Percentiles rank a stretch among this genome's conserved stretches.
phyloP scores from a whole-genome alignment of 176 grass and related monocot species.

The Luzula sylvatica region DNA sequence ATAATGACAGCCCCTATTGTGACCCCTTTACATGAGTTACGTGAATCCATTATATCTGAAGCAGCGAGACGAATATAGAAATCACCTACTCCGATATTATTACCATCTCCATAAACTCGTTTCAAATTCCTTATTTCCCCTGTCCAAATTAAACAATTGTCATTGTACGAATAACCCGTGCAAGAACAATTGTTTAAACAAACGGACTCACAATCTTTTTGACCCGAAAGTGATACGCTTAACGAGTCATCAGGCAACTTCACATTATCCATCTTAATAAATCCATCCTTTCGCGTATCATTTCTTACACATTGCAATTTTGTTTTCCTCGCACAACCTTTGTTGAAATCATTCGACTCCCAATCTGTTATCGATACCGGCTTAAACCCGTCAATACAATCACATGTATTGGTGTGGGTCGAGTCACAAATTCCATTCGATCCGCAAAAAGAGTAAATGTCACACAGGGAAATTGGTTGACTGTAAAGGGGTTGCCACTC shows the following conservation, averaged over 20 bases:
- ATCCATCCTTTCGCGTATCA: neutral
- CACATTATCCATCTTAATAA: neutral
- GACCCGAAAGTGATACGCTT: neutral
- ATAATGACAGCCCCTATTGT: neutral
- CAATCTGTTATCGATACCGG: neutral
- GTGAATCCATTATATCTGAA: constrained; percentile 12
- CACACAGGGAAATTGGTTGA: constrained; percentile 9
- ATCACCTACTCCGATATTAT: neutral
- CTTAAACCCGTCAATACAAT: constrained; percentile 21
- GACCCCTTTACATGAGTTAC: neutral
- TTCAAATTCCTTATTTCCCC: constrained; percentile 23
- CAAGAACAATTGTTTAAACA: constrained; percentile 30
- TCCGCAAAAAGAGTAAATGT: constrained; percentile 17
- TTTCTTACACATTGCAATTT: constrained; percentile 5
- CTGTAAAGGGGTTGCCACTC: constrained; percentile 5
- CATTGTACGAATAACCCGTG: constrained; percentile 16
- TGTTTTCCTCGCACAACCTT: constrained; percentile 19
- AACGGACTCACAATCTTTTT: constrained; percentile 7
- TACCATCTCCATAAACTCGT: neutral
- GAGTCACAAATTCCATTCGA: constrained; percentile 20
- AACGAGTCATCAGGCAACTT: constrained; percentile 6
- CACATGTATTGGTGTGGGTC: neutral
- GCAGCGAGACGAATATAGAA: constrained; percentile 20
- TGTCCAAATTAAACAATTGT: neutral
- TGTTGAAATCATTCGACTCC: neutral